Evolutionary conservation across 345 rosid species (phyloP).

Genomic region (Hevea brasiliensis): DNA sequence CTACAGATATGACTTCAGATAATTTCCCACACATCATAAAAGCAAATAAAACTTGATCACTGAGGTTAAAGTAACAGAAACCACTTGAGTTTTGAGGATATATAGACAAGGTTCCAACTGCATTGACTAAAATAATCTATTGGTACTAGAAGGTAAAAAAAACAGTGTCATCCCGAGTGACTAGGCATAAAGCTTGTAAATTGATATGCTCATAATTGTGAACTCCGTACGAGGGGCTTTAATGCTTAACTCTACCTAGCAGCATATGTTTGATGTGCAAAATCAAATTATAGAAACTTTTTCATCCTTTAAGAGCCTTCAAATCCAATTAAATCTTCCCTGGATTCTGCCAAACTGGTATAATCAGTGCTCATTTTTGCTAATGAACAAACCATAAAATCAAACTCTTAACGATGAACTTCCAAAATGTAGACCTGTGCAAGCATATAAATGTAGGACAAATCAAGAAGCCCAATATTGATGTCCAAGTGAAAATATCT

Average conservation of each 20-base stretch:
- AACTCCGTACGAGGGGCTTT: not conserved
- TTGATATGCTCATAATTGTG: slow-evolving; percentile 1
- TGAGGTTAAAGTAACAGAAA: not conserved
- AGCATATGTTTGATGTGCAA: not conserved
- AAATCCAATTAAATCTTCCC: not conserved
- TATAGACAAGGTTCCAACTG: not conserved
- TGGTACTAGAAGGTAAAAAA: not conserved
- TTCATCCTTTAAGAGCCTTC: not conserved
- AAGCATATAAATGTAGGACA: not conserved
- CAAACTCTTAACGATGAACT: not conserved
- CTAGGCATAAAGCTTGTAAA: not conserved
- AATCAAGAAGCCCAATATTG: not conserved
- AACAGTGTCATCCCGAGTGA: not conserved
- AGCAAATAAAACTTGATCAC: not conserved
- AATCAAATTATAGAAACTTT: not conserved
- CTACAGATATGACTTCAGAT: slow-evolving; percentile 11
- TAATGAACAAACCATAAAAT: not conserved
- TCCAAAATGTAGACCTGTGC: too few species aligned
- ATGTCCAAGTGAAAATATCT: not conserved
- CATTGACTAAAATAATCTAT: not conserved
- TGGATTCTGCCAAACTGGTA: not conserved
- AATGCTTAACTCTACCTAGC: not conserved
- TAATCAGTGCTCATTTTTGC: not conserved
- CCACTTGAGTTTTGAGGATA: not conserved
- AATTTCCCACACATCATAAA: not conserved